Evolutionary conservation across 768 basidiomycete species (phyloP), one percentile per base, ranked within the genome.

Genomic region (Leccinellum luteum): DNA sequence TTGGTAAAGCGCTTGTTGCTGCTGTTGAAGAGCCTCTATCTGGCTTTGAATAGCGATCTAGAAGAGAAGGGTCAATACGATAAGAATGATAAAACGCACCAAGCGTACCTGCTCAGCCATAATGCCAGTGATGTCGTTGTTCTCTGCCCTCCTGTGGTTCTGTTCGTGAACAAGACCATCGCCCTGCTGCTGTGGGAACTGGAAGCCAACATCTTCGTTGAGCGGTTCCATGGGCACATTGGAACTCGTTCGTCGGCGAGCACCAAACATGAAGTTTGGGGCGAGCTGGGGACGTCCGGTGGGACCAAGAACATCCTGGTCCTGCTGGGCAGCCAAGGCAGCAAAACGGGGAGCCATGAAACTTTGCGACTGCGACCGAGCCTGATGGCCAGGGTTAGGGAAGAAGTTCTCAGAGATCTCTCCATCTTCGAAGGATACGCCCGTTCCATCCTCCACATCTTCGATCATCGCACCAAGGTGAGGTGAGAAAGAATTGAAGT

Each of bases 331-430:
- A 38, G 85, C 90, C 64, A 87, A 79, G 55, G 85, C 90, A 17
- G 87, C 90, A 68, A 96, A 96, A 25, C 94, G 86, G 28, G 94
- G 94, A 44, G 94, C 89, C 66, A 89, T 82, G 69, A 94, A 96
- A 62, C 81, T 90, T 74, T 91, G 92, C 23, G 85, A 89, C 67
- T 88, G 89, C 60, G 87, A 82, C 62, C 86, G 87, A 63, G 84
- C 81, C 64, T 86, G 89, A 65, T 86, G 89, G 13, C 79, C 79
- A 38, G 69, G 25, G 52, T 79, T 78, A 52, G 76, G 72, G 60
- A 81, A 83, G 44, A 76, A 76, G 54, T 69, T 70, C 49, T 91
- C 89, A 21, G 74, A 78, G 35, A 93, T 86, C 68, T 95, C 92
- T 5, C 91, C 92, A 47, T 93, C 89, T 72, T 92, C 90, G 58